Percentiles rank a stretch among this genome's conserved stretches.
phyloP scores from a whole-genome alignment of 805 yeast species.

The Starmera dryadoides region DNA sequence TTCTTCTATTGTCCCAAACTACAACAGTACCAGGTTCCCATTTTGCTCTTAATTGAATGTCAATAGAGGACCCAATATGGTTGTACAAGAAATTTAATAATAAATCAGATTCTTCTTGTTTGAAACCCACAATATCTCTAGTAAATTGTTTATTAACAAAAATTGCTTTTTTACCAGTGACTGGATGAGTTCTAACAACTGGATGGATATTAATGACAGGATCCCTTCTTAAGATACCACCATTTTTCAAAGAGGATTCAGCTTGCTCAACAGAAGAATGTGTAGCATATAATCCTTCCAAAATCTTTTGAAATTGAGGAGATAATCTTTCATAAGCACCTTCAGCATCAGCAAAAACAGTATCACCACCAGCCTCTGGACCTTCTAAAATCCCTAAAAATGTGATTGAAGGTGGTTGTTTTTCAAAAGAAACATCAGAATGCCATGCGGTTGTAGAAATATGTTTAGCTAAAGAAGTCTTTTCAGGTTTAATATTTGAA shows the following conservation, averaged over 20 bases:
- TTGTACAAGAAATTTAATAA: background rate
- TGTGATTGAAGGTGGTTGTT: constrained; percentile 39
- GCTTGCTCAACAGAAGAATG: constrained; percentile 45
- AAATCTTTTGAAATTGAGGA: background rate
- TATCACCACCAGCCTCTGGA: constrained; percentile 3
- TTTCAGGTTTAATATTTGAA: constrained; percentile 20
- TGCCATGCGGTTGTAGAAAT: constrained; percentile 41
- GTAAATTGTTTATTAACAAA: constrained; percentile 1
- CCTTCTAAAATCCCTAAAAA: constrained; percentile 18
- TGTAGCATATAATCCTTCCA: background rate
- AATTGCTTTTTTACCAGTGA: constrained; percentile 1
- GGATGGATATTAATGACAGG: constrained; percentile 34
- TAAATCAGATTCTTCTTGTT: constrained; percentile 1
- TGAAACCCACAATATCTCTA: background rate
- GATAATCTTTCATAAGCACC: constrained; percentile 2
- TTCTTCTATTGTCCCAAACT: constrained; percentile 19
- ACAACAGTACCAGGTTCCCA: constrained; percentile 17
- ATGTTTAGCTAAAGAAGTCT: constrained; percentile 44
- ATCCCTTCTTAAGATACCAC: constrained; percentile 33
- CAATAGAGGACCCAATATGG: constrained; percentile 1
- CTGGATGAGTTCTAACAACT: constrained; percentile 1
- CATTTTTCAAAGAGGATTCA: constrained; percentile 18
- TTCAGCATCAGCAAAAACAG: background rate
- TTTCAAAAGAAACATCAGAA: constrained; percentile 62
- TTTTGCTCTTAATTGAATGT: constrained; percentile 14